A percentile compares a stretch with the other conserved stretches of the same genome.
Evolutionary conservation across 2,329 filamentous ascomycete species (phyloP).

Genomic region (Sporothrix pallida): DNA sequence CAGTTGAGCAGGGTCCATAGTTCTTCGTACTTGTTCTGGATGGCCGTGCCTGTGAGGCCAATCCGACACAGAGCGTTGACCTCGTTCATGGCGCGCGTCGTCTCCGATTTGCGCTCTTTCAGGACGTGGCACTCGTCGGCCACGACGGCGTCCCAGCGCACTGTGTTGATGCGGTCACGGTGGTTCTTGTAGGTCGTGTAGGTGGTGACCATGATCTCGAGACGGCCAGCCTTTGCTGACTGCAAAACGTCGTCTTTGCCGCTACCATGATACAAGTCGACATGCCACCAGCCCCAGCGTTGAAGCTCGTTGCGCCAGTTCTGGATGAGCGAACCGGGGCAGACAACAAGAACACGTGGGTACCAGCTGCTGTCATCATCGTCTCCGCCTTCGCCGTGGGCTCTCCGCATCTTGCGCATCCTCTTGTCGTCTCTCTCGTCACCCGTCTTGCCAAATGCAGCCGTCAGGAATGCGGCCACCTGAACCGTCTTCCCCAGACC

Average conservation of each 20-base stretch:
- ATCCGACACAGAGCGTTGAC: slow-evolving; percentile 92
- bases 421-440: slow-evolving; percentile 84
- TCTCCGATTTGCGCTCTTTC: slow-evolving; percentile 78
- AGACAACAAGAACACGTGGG: slow-evolving; percentile 81
- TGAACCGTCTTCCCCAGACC: slow-evolving; percentile 96
- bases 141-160: slow-evolving; percentile 92
- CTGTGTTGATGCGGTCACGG: slow-evolving; percentile 73
- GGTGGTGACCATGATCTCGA: slow-evolving; percentile 93
- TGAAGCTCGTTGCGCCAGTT: slow-evolving; percentile 90
- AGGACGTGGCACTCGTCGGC: slow-evolving; percentile 93
- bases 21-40: slow-evolving; percentile 98
- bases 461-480: slow-evolving; percentile 88
- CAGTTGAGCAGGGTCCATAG: slow-evolving; percentile 96
- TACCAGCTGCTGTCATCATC: slow-evolving; percentile 64
- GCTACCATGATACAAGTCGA: slow-evolving; percentile 78
- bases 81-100: slow-evolving; percentile 84
- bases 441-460: slow-evolving; percentile 91
- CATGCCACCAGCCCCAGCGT: slow-evolving; percentile 95
- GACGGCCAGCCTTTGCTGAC: slow-evolving; percentile 73
- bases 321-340: slow-evolving; percentile 82
- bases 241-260: slow-evolving; percentile 72
- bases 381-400: slow-evolving; percentile 38
- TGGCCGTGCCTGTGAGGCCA: slow-evolving; percentile 91
- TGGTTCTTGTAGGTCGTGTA: slow-evolving; percentile 88
- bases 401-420: slow-evolving; percentile 78